phyloP scores from a whole-genome alignment of 768 basidiomycete species.

The Mycena galopus region DNA sequence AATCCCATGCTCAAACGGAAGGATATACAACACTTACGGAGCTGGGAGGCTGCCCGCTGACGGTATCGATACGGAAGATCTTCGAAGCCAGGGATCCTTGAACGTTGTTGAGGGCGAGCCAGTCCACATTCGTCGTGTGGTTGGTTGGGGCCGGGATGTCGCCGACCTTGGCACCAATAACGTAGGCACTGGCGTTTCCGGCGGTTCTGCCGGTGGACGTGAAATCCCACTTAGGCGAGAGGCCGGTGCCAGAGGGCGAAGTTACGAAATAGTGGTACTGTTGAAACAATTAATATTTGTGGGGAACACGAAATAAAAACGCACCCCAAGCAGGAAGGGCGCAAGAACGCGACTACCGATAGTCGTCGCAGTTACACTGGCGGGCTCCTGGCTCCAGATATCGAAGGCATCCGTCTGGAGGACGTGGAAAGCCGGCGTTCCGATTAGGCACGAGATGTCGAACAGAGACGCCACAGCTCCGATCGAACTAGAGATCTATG shows the following conservation, averaged over 20 bases:
- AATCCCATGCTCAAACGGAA: neutral
- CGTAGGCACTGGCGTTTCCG: slow-evolving; percentile 19
- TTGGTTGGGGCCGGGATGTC: slow-evolving; percentile 45
- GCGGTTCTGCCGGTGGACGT: slow-evolving; percentile 38
- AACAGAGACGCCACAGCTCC: slow-evolving; percentile 48
- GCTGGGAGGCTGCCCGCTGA: slow-evolving; percentile 52
- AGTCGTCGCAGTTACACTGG: neutral
- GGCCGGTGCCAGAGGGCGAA: slow-evolving; percentile 45
- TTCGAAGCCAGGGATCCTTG: slow-evolving; percentile 51
- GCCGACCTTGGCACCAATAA: slow-evolving; percentile 40
- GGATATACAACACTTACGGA: neutral
- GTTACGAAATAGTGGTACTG: slow-evolving; percentile 57
- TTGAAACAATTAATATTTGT: neutral
- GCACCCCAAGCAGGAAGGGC: slow-evolving; percentile 15
- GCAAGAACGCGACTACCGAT: slow-evolving; percentile 7
- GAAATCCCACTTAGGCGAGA: slow-evolving; percentile 57
- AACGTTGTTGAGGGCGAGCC: slow-evolving; percentile 51
- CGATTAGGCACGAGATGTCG: slow-evolving; percentile 55
- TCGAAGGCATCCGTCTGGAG: slow-evolving; percentile 33
- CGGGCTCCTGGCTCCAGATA: slow-evolving; percentile 35
- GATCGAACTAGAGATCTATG: slow-evolving; percentile 16
- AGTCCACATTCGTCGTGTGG: slow-evolving; percentile 50
- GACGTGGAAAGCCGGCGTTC: slow-evolving; percentile 35
- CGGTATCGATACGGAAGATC: slow-evolving; percentile 48
- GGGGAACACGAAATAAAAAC: neutral